phyloP scores from a whole-genome alignment of 1,284 basidiomycete species.

The Irpex sp. region DNA sequence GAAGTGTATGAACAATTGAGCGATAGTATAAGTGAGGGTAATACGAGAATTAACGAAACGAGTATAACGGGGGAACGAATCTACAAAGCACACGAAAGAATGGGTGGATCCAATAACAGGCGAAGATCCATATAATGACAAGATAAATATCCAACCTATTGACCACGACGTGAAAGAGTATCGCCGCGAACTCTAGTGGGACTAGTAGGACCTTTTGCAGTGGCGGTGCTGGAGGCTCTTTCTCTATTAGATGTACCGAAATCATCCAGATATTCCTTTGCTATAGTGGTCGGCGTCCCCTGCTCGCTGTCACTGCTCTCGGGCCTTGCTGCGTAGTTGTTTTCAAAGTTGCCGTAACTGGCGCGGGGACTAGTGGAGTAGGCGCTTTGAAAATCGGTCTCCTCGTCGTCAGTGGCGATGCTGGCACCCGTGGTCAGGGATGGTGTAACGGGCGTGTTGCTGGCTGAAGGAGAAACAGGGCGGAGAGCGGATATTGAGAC shows the following conservation, averaged over 20 bases:
- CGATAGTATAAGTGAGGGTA: not conserved
- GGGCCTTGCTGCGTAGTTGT: constrained; percentile 15
- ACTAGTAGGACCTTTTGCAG: constrained; percentile 22
- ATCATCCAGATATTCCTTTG: constrained; percentile 20
- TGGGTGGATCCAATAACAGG: constrained; percentile 9
- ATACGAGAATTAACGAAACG: constrained; percentile 3
- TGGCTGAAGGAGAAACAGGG: constrained; percentile 25
- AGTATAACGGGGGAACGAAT: constrained; percentile 3
- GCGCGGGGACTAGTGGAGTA: constrained; percentile 73
- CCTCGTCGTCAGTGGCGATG: constrained; percentile 68
- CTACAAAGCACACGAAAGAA: constrained; percentile 9
- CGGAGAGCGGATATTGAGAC: constrained; percentile 28
- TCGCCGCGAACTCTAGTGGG: constrained; percentile 20
- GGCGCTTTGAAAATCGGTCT: constrained; percentile 82
- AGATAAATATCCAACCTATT: constrained; percentile 16
- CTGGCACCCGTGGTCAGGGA: constrained; percentile 39
- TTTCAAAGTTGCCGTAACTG: constrained; percentile 42
- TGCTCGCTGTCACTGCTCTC: constrained; percentile 22
- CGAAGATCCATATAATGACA: constrained; percentile 16
- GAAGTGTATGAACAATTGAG: not conserved
- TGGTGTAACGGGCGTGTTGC: constrained; percentile 34
- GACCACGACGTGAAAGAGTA: constrained; percentile 13
- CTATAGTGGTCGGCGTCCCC: constrained; percentile 21
- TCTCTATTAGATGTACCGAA: constrained; percentile 20
- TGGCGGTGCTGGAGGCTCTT: constrained; percentile 27